A percentile compares a stretch with the other conserved stretches of the same genome.
These are phyloP conservation scores for Leccinum aurantiacum DNA, from an alignment of 768 basidiomycete species.

Conservation along the genomic window DNA sequence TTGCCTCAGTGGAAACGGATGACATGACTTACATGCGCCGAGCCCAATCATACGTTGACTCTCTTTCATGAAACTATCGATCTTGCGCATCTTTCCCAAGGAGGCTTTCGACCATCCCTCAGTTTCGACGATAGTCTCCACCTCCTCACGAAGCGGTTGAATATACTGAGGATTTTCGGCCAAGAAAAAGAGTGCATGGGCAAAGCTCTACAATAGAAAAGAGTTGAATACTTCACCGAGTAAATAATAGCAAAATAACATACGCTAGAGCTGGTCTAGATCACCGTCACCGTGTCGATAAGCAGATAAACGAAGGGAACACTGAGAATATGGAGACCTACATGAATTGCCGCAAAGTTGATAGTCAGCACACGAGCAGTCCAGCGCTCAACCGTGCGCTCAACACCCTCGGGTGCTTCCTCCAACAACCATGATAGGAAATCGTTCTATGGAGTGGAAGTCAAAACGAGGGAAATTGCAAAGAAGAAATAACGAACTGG, in stretches of 20 bases:
- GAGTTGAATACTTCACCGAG: neutral
- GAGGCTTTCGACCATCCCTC: slow-evolving; percentile 28
- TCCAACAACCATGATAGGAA: slow-evolving; percentile 35
- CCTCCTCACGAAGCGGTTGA: neutral
- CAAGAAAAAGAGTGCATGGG: slow-evolving; percentile 36
- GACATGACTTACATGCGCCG: slow-evolving; percentile 24
- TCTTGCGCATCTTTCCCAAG: slow-evolving; percentile 31
- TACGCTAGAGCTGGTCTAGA: neutral
- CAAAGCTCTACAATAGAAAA: slow-evolving; percentile 26
- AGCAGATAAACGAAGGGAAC: neutral
- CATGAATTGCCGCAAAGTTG: slow-evolving; percentile 28
- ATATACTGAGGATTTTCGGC: slow-evolving; percentile 36
- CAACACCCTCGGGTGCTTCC: slow-evolving; percentile 16
- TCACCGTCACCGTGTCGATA: neutral
- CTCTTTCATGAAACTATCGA: slow-evolving; percentile 44
- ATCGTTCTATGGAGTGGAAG: slow-evolving; percentile 27
- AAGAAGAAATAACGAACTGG: slow-evolving; percentile 28
- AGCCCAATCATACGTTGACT: slow-evolving; percentile 32
- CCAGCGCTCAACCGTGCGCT: slow-evolving; percentile 25
- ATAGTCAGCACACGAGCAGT: slow-evolving; percentile 15
- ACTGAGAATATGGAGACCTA: slow-evolving; percentile 2
- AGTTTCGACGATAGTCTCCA: slow-evolving; percentile 5
- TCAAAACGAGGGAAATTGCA: neutral
- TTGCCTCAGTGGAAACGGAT: neutral
- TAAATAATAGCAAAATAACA: neutral